Percentiles rank a stretch among this genome's conserved stretches.
Evolutionary conservation across 805 yeast species (phyloP).

Genomic region (Metschnikowia sp.): DNA sequence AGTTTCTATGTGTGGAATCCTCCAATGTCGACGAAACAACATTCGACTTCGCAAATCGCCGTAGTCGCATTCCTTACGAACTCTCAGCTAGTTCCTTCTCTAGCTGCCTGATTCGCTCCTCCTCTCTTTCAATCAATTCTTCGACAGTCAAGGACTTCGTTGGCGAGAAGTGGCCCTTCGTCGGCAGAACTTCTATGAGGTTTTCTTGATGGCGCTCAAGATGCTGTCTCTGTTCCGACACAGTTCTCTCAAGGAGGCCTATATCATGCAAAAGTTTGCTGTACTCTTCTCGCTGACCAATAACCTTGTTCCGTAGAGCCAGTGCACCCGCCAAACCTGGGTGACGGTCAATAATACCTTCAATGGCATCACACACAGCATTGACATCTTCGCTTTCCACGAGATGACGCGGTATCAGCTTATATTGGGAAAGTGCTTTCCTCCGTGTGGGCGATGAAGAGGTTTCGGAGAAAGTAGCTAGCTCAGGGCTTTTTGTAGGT

Average conservation of each 20-base stretch:
- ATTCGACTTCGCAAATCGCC: too few relatives aligned
- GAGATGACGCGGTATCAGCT: constrained; percentile 2
- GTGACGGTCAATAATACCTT: constrained; percentile 7
- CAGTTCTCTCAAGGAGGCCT: constrained; percentile 38
- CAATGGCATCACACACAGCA: constrained; percentile 31
- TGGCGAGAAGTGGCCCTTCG: constrained; percentile 7
- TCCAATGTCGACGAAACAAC: too few relatives aligned
- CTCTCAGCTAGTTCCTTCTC: constrained; percentile 21
- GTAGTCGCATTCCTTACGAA: too few relatives aligned
- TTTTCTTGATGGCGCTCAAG: constrained; percentile 30
- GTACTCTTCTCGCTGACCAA: constrained; percentile 31
- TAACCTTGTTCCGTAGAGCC: neutral
- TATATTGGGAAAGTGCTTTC: constrained; percentile 4
- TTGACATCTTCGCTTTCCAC: constrained; percentile 37
- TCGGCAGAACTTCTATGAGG: constrained; percentile 21
- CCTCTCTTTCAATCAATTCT: constrained; percentile 43
- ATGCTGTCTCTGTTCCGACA: constrained; percentile 43
- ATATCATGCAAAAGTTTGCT: constrained; percentile 36
- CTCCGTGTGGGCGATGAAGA: constrained; percentile 17
- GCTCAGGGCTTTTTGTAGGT: neutral
- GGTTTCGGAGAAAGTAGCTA: constrained; percentile 1
- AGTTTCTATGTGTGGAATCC: too few relatives aligned
- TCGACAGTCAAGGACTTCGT: constrained; percentile 25
- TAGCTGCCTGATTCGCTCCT: constrained; percentile 41
- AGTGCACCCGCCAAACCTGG: constrained; percentile 4